A percentile compares a stretch with the other conserved stretches of the same genome.
These are phyloP conservation scores for Acorus gramineus DNA, from an alignment of 106 monocot genomes.

Conservation along the genomic window DNA sequence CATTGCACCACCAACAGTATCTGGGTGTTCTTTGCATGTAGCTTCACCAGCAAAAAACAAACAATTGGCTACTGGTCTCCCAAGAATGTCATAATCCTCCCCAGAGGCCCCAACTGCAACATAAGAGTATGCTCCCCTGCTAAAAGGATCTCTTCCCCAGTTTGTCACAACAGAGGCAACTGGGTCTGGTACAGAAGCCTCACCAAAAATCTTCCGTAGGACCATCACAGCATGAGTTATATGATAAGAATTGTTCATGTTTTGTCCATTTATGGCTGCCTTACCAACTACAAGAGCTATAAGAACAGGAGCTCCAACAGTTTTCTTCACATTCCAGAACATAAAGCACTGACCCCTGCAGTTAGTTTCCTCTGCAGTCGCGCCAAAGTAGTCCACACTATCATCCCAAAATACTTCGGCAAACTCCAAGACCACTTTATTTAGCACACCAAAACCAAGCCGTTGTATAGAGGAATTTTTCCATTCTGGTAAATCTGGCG, in stretches of 20 bases:
- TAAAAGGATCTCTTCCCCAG: conserved; percentile 90
- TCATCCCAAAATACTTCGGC: conserved; percentile 93
- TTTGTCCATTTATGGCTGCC: conserved; percentile 75
- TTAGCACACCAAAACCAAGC: conserved; percentile 97
- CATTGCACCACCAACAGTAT: conserved; percentile 99
- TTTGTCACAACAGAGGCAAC: conserved; percentile 89
- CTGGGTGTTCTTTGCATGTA: conserved; percentile 98
- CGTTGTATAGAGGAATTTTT: conserved; percentile 64
- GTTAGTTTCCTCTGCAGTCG: conserved; percentile 76
- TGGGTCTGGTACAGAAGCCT: conserved; percentile 79
- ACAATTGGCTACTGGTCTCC: conserved; percentile 71
- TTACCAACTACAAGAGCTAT: conserved; percentile 94
- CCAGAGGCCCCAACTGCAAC: conserved; percentile 93
- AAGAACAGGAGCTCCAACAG: conserved; percentile 89
- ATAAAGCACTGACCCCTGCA: conserved; percentile 84
- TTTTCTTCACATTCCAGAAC: conserved; percentile 99
- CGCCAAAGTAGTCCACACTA: conserved; percentile 93
- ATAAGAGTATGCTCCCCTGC: conserved; percentile 89
- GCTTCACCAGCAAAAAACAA: conserved; percentile 99
- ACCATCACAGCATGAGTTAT: conserved; percentile 72
- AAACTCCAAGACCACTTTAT: conserved; percentile 90
- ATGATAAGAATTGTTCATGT: conserved; percentile 47
- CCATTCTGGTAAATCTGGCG: conserved; percentile 82
- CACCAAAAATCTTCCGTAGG: conserved; percentile 79
- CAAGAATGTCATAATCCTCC: conserved; percentile 90